Conservation (phyloP, 768 basidiomycete genomes). For the Pisolithus tinctorius region DNA sequence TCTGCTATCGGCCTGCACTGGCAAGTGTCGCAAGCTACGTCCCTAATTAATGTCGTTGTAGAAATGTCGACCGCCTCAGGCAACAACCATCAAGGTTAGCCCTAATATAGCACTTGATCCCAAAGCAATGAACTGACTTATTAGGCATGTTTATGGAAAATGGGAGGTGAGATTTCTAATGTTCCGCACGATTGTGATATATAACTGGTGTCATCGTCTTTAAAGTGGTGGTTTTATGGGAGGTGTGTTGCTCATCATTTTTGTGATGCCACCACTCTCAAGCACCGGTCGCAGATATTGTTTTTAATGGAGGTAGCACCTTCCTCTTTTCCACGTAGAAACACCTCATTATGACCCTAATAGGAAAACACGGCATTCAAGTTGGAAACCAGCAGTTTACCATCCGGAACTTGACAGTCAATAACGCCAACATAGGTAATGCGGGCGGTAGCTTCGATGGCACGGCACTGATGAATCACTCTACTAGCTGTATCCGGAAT, state of each 20-base stretch:
- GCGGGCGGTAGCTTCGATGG: neutral
- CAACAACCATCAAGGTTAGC: slow-evolving; percentile 57
- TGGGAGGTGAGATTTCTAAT: slow-evolving; percentile 24
- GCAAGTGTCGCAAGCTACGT: slow-evolving; percentile 74
- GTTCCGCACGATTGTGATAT: neutral
- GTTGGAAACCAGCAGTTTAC: slow-evolving; percentile 44
- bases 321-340: neutral
- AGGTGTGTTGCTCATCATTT: slow-evolving; percentile 20
- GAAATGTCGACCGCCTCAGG: slow-evolving; percentile 54
- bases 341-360: neutral
- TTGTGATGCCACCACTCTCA: neutral
- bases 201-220: neutral
- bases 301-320: slow-evolving; percentile 34
- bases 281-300: slow-evolving; percentile 22
- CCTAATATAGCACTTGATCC: neutral
- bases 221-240: slow-evolving; percentile 41
- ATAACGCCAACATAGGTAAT: slow-evolving; percentile 36
- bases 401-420: slow-evolving; percentile 51
- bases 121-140: neutral
- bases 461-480: neutral
- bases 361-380: slow-evolving; percentile 29
- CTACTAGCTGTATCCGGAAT: slow-evolving; percentile 18
- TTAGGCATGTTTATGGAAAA: slow-evolving; percentile 41
- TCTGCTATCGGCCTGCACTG: slow-evolving; percentile 65
- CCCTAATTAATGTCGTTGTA: slow-evolving; percentile 60